These are phyloP conservation scores for Boletus tomentosulus DNA, from an alignment of 768 basidiomycete species.

Conservation along the genomic window DNA sequence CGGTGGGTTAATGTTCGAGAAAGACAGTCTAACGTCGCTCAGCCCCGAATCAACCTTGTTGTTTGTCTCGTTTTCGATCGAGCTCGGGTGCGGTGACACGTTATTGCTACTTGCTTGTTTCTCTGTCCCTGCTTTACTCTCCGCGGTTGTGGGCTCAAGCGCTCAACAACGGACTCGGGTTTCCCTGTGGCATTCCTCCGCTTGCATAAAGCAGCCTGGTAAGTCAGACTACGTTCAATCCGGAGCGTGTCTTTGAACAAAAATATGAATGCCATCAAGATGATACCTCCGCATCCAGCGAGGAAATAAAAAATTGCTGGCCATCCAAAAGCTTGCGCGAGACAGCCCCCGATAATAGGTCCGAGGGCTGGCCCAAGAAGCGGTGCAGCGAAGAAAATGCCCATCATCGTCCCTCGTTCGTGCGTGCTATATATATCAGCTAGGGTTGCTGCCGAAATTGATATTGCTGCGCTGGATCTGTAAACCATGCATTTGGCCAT, in stretches of 20 bases:
- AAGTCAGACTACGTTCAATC: constrained; percentile 74
- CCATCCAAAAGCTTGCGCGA: constrained; percentile 71
- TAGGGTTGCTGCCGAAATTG: constrained; percentile 73
- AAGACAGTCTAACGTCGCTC: constrained; percentile 46
- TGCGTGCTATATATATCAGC: constrained; percentile 75
- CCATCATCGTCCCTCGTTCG: constrained; percentile 77
- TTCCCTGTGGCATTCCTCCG: constrained; percentile 29
- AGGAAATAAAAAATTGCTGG: constrained; percentile 83
- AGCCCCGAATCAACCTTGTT: constrained; percentile 12
- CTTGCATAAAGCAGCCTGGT: constrained; percentile 60
- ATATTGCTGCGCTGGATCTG: constrained; percentile 62
- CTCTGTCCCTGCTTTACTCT: constrained; percentile 5
- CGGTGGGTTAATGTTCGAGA: constrained; percentile 77
- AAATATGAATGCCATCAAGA: constrained; percentile 53
- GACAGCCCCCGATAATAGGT: constrained; percentile 64
- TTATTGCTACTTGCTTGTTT: constrained; percentile 14
- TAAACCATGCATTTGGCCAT: constrained; percentile 4
- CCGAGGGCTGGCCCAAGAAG: constrained; percentile 72
- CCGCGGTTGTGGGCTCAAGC: constrained; percentile 16
- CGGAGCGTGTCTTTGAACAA: constrained; percentile 84
- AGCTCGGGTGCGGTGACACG: constrained; percentile 6
- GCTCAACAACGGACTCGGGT: constrained; percentile 21
- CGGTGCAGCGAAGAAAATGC: constrained; percentile 76
- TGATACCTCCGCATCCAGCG: constrained; percentile 52
- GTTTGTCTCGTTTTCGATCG: constrained; percentile 22